These are phyloP conservation scores for Mycena vitilis DNA, from an alignment of 768 basidiomycete species.

Conservation along the genomic window DNA sequence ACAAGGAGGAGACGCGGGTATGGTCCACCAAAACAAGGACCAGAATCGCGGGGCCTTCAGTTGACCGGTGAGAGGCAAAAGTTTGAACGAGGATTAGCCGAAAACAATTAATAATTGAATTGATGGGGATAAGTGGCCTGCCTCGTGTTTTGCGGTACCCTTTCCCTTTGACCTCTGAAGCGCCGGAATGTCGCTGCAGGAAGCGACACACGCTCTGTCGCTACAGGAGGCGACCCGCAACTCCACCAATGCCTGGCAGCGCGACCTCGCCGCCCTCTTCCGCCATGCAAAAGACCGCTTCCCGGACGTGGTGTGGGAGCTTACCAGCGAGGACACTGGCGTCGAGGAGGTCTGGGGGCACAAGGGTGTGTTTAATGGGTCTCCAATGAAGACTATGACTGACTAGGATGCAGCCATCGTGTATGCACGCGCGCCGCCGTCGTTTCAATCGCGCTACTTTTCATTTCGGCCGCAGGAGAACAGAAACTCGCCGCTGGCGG, in stretches of 20 bases:
- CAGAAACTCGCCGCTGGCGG: conserved; percentile 65
- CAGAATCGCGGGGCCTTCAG: neutral
- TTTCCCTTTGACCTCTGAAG: neutral
- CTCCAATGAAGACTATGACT: no score
- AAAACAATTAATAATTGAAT: neutral
- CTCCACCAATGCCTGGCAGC: conserved; percentile 82
- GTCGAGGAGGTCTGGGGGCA: conserved; percentile 88
- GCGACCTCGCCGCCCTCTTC: conserved; percentile 83
- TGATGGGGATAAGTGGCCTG: neutral
- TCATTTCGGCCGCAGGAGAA: conserved; percentile 73
- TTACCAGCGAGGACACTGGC: conserved; percentile 61
- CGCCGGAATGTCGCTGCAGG: conserved; percentile 19
- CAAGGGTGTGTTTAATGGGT: conserved; percentile 71
- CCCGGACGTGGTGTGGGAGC: no score
- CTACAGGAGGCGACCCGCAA: conserved; percentile 69
- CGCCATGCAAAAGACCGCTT: conserved; percentile 89
- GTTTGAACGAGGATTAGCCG: neutral
- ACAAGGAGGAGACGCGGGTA: no score
- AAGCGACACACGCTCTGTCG: neutral
- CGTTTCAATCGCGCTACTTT: no score
- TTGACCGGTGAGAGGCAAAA: neutral
- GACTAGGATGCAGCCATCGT: conserved; percentile 79
- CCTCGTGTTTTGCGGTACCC: no score
- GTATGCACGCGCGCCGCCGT: conserved; percentile 93
- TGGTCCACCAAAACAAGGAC: no score